Conservation (phyloP, 768 basidiomycete genomes). For the Neoboletus subvelutipes region DNA sequence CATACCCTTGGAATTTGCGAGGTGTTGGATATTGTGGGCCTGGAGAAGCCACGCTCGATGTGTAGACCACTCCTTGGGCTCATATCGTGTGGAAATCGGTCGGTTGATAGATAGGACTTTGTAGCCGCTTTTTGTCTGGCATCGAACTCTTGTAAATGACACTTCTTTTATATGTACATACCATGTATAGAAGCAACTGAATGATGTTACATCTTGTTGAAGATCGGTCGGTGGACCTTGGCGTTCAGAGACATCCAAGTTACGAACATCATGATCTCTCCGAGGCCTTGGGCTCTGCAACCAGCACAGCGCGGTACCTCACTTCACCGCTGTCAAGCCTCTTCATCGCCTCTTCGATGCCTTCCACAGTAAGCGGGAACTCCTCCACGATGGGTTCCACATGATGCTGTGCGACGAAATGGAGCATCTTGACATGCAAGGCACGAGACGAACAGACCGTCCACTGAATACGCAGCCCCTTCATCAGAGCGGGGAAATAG, state of each 20-base stretch:
- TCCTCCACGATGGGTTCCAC: conserved; percentile 25
- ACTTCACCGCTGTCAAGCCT: conserved; percentile 6
- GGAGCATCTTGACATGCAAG: conserved; percentile 24
- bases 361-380: conserved; percentile 27
- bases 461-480: conserved; percentile 16
- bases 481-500: conserved; percentile 6
- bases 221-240: neutral
- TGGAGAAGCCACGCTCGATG: conserved; percentile 22
- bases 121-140: neutral
- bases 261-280: neutral
- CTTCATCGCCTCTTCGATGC: conserved; percentile 16
- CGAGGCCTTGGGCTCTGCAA: conserved; percentile 6
- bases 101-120: neutral
- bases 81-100: too few species aligned
- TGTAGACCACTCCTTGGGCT: neutral
- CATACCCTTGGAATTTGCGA: conserved; percentile 62
- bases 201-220: neutral
- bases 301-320: conserved; percentile 26
- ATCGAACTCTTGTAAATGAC: neutral
- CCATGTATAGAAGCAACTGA: neutral
- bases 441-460: neutral
- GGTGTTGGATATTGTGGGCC: conserved; percentile 50
- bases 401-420: conserved; percentile 24
- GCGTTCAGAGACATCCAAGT: neutral
- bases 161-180: neutral